These are phyloP conservation scores for Stephania cephalantha DNA, from an alignment of 164 flowering plant genomes.

Conservation along the genomic window DNA sequence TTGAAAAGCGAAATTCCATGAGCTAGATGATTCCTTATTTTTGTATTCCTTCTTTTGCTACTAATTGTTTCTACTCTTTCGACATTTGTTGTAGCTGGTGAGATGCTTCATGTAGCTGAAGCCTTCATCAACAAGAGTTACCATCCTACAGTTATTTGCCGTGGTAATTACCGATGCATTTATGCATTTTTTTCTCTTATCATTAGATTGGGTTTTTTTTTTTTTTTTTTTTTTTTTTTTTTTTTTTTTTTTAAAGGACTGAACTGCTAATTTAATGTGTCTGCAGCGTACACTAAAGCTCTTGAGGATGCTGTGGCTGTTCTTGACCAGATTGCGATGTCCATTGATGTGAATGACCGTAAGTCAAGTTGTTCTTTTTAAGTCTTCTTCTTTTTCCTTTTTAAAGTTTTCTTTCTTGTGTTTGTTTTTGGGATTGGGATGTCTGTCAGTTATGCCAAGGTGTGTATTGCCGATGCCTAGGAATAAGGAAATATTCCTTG, in stretches of 20 bases:
- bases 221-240: no score
- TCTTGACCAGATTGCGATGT: conserved; percentile 80
- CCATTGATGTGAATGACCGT: conserved; percentile 79
- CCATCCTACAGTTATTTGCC: conserved; percentile 91
- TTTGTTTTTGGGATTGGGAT: no score
- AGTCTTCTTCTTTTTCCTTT: no score
- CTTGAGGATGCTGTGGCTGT: conserved; percentile 90
- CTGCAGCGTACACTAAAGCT: conserved; percentile 76
- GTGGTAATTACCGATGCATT: conserved; percentile 41
- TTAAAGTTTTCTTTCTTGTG: no score
- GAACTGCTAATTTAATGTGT: background rate
- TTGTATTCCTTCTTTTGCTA: background rate
- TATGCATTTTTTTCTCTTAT: background rate
- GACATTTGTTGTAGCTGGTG: conserved; percentile 59
- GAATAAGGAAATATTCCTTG: no score
- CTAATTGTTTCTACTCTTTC: conserved; percentile 9
- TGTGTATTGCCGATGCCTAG: no score
- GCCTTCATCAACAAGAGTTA: conserved; percentile 78
- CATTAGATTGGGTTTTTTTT: no score
- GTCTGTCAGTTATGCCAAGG: no score
- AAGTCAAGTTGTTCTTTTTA: conserved; percentile 21
- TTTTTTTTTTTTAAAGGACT: background rate
- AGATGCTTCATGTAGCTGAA: conserved; percentile 97
- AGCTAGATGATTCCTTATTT: background rate
- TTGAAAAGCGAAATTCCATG: background rate